phyloP scores from a whole-genome alignment of 2,329 filamentous ascomycete genomes.

The Penicillium griseofulvum region DNA sequence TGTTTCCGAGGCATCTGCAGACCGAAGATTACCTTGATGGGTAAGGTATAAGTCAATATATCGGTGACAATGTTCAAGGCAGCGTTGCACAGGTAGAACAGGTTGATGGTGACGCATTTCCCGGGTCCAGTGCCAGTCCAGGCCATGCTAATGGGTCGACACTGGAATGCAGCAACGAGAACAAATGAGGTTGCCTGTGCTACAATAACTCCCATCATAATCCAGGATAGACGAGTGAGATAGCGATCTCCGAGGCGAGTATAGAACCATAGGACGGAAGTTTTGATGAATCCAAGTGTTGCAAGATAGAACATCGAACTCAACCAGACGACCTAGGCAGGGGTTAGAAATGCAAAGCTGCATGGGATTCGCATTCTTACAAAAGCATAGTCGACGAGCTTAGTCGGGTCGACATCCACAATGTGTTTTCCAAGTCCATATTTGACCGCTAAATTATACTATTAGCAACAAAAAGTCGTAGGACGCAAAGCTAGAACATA shows the following conservation, averaged over 20 bases:
- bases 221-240: constrained; percentile 36
- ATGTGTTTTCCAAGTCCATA: constrained; percentile 21
- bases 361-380: constrained; percentile 4
- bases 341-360: background rate
- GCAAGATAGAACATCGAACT: constrained; percentile 52
- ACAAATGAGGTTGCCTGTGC: constrained; percentile 44
- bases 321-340: constrained; percentile 43
- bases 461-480: too few relatives aligned
- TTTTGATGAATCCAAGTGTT: constrained; percentile 49
- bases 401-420: constrained; percentile 8
- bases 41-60: constrained; percentile 54
- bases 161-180: constrained; percentile 46
- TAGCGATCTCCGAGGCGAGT: constrained; percentile 43
- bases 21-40: constrained; percentile 48
- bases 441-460: constrained; percentile 15
- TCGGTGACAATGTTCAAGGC: constrained; percentile 61
- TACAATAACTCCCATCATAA: constrained; percentile 44
- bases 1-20: constrained; percentile 51
- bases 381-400: constrained; percentile 19
- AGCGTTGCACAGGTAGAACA: constrained; percentile 54
- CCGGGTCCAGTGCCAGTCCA: constrained; percentile 39
- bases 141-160: constrained; percentile 40
- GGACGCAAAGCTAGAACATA: constrained; percentile 14
- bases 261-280: constrained; percentile 49
- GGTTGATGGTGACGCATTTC: constrained; percentile 49